A percentile compares a stretch with the other conserved stretches of the same genome.
phyloP scores from a whole-genome alignment of 306 rosid genomes.

The Pterocarpus macrocarpus region DNA sequence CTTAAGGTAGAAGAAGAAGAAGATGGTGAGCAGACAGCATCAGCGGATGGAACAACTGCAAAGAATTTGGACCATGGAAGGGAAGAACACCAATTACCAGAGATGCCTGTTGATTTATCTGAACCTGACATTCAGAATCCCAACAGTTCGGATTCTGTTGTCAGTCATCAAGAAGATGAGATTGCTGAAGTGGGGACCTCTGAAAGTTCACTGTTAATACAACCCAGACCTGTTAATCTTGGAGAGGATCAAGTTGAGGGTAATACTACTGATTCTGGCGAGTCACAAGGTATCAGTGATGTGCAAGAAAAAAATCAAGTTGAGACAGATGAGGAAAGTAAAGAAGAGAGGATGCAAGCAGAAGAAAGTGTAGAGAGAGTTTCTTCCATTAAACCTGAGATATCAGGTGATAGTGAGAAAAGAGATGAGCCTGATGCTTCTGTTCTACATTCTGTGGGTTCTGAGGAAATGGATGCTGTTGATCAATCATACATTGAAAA shows the following conservation, averaged over 20 bases:
- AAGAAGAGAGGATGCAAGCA: slow-evolving; percentile 44
- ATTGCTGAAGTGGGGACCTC: slow-evolving; percentile 47
- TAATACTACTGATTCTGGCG: slow-evolving; percentile 28
- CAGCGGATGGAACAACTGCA: slow-evolving; percentile 44
- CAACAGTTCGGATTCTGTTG: slow-evolving; percentile 45
- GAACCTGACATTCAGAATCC: slow-evolving; percentile 48
- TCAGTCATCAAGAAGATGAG: slow-evolving; percentile 49
- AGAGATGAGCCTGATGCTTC: slow-evolving; percentile 49
- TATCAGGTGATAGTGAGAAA: slow-evolving; percentile 46
- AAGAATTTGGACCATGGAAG: slow-evolving; percentile 42
- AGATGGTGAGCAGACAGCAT: slow-evolving; percentile 47
- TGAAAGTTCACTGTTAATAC: slow-evolving; percentile 42
- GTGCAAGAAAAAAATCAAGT: slow-evolving; percentile 51
- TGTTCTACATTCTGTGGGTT: slow-evolving; percentile 35
- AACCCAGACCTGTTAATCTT: slow-evolving; percentile 36
- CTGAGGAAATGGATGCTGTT: slow-evolving; percentile 48
- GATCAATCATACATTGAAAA: slow-evolving; percentile 47
- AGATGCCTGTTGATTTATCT: slow-evolving; percentile 48
- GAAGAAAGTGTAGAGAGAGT: slow-evolving; percentile 49
- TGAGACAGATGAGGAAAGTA: slow-evolving; percentile 41
- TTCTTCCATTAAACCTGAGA: slow-evolving; percentile 45
- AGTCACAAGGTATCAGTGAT: slow-evolving; percentile 43
- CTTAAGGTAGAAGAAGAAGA: slow-evolving; percentile 46
- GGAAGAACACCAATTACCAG: slow-evolving; percentile 48
- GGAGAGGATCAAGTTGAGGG: slow-evolving; percentile 55